These are phyloP conservation scores for Gentiana dahurica DNA, from an alignment of 257 asterid species.

Conservation along the genomic window DNA sequence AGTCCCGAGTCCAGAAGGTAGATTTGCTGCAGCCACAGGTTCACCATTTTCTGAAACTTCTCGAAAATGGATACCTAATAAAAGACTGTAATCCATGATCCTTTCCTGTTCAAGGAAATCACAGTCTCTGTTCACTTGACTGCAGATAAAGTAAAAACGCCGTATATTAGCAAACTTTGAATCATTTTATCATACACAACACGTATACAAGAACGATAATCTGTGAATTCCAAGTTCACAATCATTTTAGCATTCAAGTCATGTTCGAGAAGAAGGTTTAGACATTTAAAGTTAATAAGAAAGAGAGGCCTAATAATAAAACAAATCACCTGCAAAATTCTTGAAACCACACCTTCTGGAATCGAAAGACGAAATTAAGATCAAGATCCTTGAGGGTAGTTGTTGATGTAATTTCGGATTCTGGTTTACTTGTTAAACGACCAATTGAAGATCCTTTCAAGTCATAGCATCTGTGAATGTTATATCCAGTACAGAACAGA, in stretches of 20 bases:
- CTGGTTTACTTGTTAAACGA: conserved; percentile 57
- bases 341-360: conserved; percentile 60
- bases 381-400: conserved; percentile 95
- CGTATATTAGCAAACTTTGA: neutral
- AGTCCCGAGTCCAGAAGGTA: conserved; percentile 13
- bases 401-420: conserved; percentile 60
- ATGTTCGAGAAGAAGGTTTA: no score
- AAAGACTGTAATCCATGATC: conserved; percentile 91
- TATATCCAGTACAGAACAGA: conserved; percentile 62
- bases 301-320: neutral
- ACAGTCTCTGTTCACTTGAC: conserved; percentile 85
- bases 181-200: neutral
- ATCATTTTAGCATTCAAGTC: no score
- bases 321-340: conserved; percentile 58
- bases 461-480: conserved; percentile 76
- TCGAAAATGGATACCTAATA: conserved; percentile 77
- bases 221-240: no score
- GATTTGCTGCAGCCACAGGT: conserved; percentile 30
- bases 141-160: conserved; percentile 16
- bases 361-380: conserved; percentile 66
- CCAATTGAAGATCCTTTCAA: conserved; percentile 93
- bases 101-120: conserved; percentile 94
- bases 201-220: neutral
- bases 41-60: conserved; percentile 54
- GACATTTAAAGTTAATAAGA: neutral